These are phyloP conservation scores for Colletotrichum aenigma DNA, from an alignment of 2,329 filamentous ascomycete species.

Conservation along the genomic window DNA sequence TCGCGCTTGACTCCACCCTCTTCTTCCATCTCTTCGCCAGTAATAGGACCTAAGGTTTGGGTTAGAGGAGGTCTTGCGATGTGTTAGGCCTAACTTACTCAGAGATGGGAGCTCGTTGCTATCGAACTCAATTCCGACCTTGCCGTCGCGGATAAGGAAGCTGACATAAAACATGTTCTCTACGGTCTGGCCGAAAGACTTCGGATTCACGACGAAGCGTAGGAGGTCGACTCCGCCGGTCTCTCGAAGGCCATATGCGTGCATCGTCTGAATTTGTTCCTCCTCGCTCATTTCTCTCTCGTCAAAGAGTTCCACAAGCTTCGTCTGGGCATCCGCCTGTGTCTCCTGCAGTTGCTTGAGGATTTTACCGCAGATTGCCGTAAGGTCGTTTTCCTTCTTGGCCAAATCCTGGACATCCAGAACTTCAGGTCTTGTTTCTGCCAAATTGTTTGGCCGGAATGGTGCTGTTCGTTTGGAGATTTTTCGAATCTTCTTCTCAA, in stretches of 20 bases:
- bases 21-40: slow-evolving; percentile 51
- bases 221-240: slow-evolving; percentile 79
- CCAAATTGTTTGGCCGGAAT: slow-evolving; percentile 70
- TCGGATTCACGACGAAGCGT: slow-evolving; percentile 87
- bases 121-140: slow-evolving; percentile 75
- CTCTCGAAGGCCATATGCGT: slow-evolving; percentile 66
- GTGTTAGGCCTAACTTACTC: slow-evolving; percentile 57
- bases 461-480: slow-evolving; percentile 72
- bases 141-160: slow-evolving; percentile 89
- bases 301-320: slow-evolving; percentile 46
- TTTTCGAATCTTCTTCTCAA: slow-evolving; percentile 82
- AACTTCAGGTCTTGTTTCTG: slow-evolving; percentile 79
- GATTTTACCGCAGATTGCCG: slow-evolving; percentile 79
- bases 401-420: slow-evolving; percentile 76
- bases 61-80: slow-evolving; percentile 18
- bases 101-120: slow-evolving; percentile 77
- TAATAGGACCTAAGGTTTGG: slow-evolving; percentile 32
- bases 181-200: slow-evolving; percentile 90
- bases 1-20: slow-evolving; percentile 49
- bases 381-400: slow-evolving; percentile 79
- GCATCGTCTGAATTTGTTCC: slow-evolving; percentile 60
- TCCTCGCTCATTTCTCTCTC: slow-evolving; percentile 46
- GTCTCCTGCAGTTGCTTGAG: slow-evolving; percentile 61
- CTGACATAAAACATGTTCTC: slow-evolving; percentile 98
- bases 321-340: slow-evolving; percentile 50